These are phyloP conservation scores for Maudiozyma bulderi DNA, from an alignment of 805 yeast species.

Conservation along the genomic window DNA sequence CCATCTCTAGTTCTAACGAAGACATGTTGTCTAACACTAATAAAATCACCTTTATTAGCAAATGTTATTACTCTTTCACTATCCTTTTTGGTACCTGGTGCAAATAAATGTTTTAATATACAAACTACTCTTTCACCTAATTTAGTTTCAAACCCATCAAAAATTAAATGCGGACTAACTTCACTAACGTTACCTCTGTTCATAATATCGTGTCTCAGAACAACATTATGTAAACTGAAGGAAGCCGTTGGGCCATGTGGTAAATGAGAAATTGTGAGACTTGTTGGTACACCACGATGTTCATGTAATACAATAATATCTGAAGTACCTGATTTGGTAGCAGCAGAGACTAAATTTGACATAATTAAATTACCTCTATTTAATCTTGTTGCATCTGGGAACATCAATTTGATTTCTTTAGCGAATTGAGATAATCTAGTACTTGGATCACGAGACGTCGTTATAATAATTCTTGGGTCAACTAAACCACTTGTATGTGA, in stretches of 20 bases:
- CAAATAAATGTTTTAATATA: constrained; percentile 79
- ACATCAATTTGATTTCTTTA: constrained; percentile 80
- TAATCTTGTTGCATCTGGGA: constrained; percentile 80
- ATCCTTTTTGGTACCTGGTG: constrained; percentile 92
- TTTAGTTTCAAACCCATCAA: constrained; percentile 76
- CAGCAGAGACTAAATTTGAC: constrained; percentile 75
- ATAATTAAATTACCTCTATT: constrained; percentile 90
- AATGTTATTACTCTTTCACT: constrained; percentile 88
- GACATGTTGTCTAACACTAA: constrained; percentile 90
- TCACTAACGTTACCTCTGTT: constrained; percentile 83
- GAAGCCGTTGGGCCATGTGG: constrained; percentile 98
- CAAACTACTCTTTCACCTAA: constrained; percentile 77
- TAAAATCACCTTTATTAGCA: constrained; percentile 82
- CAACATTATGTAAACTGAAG: constrained; percentile 90
- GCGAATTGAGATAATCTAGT: constrained; percentile 81
- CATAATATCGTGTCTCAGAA: constrained; percentile 82
- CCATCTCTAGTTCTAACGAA: constrained; percentile 81
- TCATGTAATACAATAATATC: constrained; percentile 86
- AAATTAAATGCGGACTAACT: constrained; percentile 86
- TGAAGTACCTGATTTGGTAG: constrained; percentile 69
- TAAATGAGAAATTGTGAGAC: constrained; percentile 83
- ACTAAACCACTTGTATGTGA: constrained; percentile 74
- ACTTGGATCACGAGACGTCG: constrained; percentile 89
- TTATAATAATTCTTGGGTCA: constrained; percentile 85
- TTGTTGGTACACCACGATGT: constrained; percentile 96